Evolutionary conservation across 73 alveolate genomes (phyloP).

Genomic region (Stentor coeruleus): DNA sequence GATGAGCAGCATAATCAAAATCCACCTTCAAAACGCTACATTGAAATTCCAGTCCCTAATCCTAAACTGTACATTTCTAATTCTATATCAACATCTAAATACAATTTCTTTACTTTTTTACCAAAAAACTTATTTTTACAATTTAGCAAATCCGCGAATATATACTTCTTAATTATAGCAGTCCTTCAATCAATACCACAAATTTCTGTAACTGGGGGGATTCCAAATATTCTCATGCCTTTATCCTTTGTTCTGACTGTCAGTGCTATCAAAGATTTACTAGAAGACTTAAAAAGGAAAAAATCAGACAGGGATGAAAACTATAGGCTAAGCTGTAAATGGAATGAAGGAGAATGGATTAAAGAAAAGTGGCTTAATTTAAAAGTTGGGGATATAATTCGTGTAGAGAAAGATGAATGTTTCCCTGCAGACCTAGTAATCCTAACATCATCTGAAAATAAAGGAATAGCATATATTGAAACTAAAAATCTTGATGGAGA

Average conservation of each 20-base stretch:
- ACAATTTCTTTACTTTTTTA: constrained; percentile 53
- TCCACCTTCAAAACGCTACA: too few species aligned
- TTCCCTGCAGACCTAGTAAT: constrained; percentile 89
- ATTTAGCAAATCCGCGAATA: constrained; percentile 71
- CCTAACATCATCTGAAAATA: constrained; percentile 67
- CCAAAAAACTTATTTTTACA: constrained; percentile 63
- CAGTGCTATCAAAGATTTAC: constrained; percentile 81
- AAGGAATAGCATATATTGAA: constrained; percentile 91
- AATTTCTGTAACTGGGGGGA: constrained; percentile 65
- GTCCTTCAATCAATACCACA: constrained; percentile 68
- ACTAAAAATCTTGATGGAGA: constrained; percentile 93
- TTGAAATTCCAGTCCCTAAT: too few species aligned
- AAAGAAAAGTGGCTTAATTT: constrained; percentile 28
- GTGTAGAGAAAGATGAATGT: constrained; percentile 71
- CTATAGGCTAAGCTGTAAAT: constrained; percentile 25
- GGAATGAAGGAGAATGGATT: constrained; percentile 30
- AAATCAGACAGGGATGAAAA: constrained; percentile 35
- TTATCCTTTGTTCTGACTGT: constrained; percentile 56
- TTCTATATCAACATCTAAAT: constrained; percentile 75
- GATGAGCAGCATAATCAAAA: too few species aligned
- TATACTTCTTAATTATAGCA: constrained; percentile 67
- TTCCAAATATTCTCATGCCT: constrained; percentile 58
- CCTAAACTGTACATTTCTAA: constrained; percentile 39
- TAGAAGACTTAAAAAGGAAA: constrained; percentile 89
- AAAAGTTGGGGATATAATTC: constrained; percentile 84